Base-by-base conservation (phyloP, 371 early-diverging fungal species). In the Chytridium lagenaria region DNA sequence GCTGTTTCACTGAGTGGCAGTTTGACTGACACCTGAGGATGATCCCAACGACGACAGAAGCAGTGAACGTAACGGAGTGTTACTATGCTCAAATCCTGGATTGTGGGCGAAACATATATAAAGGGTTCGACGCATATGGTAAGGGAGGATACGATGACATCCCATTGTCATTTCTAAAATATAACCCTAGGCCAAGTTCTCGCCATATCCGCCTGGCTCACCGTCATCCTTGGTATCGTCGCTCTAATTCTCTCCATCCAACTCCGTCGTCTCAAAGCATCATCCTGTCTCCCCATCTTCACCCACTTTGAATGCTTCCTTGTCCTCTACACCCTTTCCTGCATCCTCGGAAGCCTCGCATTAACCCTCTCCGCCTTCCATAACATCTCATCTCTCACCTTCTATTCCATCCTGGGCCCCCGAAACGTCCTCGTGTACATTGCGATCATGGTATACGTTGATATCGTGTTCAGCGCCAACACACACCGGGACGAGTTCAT, bases 141-240 rank as follows among this genome's bases (percentile, higher is more conserved):
- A n/a, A n/a, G n/a, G n/a, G n/a, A n/a, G n/a, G n/a, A n/a, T n/a
- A n/a, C n/a, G n/a, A n/a, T n/a, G n/a, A n/a, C n/a, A n/a, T n/a
- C n/a, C n/a, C n/a, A n/a, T n/a, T n/a, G n/a, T n/a, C n/a, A n/a
- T n/a, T n/a, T n/a, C n/a, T n/a, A n/a, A n/a, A n/a, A n/a, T n/a
- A n/a, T n/a, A n/a, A n/a, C n/a, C n/a, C n/a, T 44, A 44, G 57
- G 57, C 57, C 63, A 34, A 63, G 36, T 36, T 34, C 63, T 63
- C 63, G 63, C 63, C 34, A 12, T 34, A 5, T 19, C 33, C 12
- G 19, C 33, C 3, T 63, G 63, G 63, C 28, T 63, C 34, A 34
- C 33, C 10, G 36, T 34, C 36, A 16, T 63, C 34, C 63, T 63
- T 19, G 63, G 63, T 10, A 63, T 36, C 33, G 12, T 37, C 63